Evolutionary conservation across 805 yeast genomes (phyloP).

Genomic region (Cyberlindnera sargentensis): DNA sequence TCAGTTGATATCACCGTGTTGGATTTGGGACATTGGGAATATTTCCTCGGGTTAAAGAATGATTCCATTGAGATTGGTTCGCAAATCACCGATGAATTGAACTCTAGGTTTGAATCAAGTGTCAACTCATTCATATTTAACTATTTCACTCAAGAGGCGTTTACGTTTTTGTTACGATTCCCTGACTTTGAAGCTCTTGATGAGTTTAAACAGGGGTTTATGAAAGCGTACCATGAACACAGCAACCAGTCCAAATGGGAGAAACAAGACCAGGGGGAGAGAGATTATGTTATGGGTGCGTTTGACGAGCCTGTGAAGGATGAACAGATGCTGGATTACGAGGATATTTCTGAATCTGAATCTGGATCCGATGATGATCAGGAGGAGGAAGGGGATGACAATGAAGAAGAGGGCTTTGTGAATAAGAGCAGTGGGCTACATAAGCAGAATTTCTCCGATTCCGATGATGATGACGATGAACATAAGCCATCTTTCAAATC

Average conservation of each 20-base stretch:
- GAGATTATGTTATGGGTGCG: constrained; percentile 51
- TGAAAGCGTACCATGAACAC: constrained; percentile 55
- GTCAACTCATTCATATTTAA: constrained; percentile 61
- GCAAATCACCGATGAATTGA: constrained; percentile 41
- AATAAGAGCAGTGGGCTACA: constrained; percentile 18
- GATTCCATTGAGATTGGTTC: constrained; percentile 30
- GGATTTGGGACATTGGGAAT: constrained; percentile 45
- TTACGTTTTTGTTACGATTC: constrained; percentile 63
- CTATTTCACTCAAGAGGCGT: constrained; percentile 30
- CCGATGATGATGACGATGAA: constrained; percentile 33
- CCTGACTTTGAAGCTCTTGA: constrained; percentile 31
- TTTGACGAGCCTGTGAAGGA: constrained; percentile 36
- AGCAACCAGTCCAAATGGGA: constrained; percentile 45
- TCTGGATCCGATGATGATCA: constrained; percentile 25
- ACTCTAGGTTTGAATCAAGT: constrained; percentile 59
- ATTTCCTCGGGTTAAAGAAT: constrained; percentile 40
- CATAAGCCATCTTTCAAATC: constrained; percentile 25
- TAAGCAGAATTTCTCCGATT: constrained; percentile 24
- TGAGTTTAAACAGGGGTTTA: constrained; percentile 45
- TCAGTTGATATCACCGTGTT: constrained; percentile 31
- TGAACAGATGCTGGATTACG: constrained; percentile 25
- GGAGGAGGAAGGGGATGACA: constrained; percentile 31
- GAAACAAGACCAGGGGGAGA: constrained; percentile 35
- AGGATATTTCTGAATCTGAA: constrained; percentile 16
- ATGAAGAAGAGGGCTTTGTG: constrained; percentile 26